These are phyloP conservation scores for Allantophomopsis lycopodina DNA, from an alignment of 2,329 filamentous ascomycete species.

Conservation along the genomic window DNA sequence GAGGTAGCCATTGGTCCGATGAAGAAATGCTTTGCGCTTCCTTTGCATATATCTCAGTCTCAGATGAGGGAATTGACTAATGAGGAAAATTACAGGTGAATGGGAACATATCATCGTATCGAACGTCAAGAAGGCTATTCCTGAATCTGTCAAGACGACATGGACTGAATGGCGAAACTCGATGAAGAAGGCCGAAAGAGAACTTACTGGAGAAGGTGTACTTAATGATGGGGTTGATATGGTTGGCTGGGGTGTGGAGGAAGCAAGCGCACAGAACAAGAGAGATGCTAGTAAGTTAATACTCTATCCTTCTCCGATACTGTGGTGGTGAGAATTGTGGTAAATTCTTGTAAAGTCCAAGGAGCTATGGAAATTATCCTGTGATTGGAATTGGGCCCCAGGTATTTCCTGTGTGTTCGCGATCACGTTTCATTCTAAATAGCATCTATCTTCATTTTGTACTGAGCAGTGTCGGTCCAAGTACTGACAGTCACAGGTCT, in stretches of 20 bases:
- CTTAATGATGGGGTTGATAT: conserved; percentile 33
- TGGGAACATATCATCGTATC: conserved; percentile 56
- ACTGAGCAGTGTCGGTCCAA: neutral
- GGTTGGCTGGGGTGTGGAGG: conserved; percentile 45
- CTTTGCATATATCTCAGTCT: no score
- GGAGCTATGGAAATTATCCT: no score
- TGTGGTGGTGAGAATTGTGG: no score
- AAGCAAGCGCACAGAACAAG: conserved; percentile 45
- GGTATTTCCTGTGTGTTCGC: no score
- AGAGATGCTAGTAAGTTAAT: conserved; percentile 59
- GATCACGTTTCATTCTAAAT: no score
- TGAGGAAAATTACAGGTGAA: conserved; percentile 25
- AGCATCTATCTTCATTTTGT: no score
- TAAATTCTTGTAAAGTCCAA: no score
- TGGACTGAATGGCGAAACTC: conserved; percentile 35
- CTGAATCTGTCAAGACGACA: conserved; percentile 39
- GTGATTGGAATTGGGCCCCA: no score
- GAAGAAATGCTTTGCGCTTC: no score
- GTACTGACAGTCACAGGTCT: conserved; percentile 29
- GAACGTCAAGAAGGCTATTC: conserved; percentile 41
- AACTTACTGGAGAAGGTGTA: conserved; percentile 27
- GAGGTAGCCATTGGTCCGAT: no score
- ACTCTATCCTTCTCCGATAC: neutral
- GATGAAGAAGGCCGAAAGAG: conserved; percentile 29
- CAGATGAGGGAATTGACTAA: no score